These are phyloP conservation scores for Aspergillus affinis DNA, from an alignment of 495 filamentous ascomycete genomes.

Conservation along the genomic window DNA sequence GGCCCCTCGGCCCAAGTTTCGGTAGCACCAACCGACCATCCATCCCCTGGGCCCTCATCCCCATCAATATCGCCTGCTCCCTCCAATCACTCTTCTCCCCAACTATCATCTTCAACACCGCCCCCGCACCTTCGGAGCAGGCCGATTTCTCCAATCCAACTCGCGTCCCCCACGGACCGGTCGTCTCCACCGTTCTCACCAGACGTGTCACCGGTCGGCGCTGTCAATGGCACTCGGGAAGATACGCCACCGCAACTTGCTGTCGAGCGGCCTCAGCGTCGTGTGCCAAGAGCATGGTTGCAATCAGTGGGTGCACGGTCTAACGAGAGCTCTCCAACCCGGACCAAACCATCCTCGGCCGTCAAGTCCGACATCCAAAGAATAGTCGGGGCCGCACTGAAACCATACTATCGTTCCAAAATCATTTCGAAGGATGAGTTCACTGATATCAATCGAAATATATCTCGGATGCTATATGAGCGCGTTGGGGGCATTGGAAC, in stretches of 20 bases:
- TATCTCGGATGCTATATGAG: slow-evolving; percentile 84
- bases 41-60: slow-evolving; percentile 61
- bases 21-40: slow-evolving; percentile 44
- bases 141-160: slow-evolving; percentile 64
- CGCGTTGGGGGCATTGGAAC: slow-evolving; percentile 62
- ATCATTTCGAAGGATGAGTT: slow-evolving; percentile 79
- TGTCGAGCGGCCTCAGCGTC: slow-evolving; percentile 23
- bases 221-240: slow-evolving; percentile 20
- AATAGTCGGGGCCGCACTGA: slow-evolving; percentile 74
- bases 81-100: slow-evolving; percentile 66
- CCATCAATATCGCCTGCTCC: slow-evolving; percentile 70
- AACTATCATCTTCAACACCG: slow-evolving; percentile 69
- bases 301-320: slow-evolving; percentile 39
- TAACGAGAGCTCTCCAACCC: slow-evolving; percentile 55
- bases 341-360: slow-evolving; percentile 59
- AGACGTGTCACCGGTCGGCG: slow-evolving; percentile 39
- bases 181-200: slow-evolving; percentile 60
- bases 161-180: slow-evolving; percentile 64
- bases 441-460: slow-evolving; percentile 79
- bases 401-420: slow-evolving; percentile 69
- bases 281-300: slow-evolving; percentile 36
- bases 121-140: slow-evolving; percentile 62
- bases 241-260: slow-evolving; percentile 15
- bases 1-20: slow-evolving; percentile 45
- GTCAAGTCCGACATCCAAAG: slow-evolving; percentile 79